Conservation (phyloP, 1,139 yeast species). For the Debaryomyces psychrophilus region DNA sequence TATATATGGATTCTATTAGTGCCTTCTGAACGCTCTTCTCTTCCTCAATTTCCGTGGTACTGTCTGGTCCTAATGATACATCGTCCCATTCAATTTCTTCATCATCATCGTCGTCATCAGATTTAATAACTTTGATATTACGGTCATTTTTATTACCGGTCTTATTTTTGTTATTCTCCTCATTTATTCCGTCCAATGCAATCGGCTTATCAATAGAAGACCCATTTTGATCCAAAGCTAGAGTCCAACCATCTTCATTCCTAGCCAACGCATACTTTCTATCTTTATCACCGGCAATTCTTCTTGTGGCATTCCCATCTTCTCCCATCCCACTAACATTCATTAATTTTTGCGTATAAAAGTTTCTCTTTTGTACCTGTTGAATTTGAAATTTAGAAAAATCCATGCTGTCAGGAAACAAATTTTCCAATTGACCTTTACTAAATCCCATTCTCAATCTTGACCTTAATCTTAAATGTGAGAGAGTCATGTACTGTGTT, state of each 20-base stretch:
- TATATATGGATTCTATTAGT: conserved; percentile 42
- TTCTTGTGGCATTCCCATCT: conserved; percentile 47
- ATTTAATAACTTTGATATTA: background rate
- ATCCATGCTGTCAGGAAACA: conserved; percentile 85
- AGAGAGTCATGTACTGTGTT: conserved; percentile 85
- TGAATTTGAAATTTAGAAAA: conserved; percentile 92
- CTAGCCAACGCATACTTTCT: conserved; percentile 74
- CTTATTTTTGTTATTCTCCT: conserved; percentile 13
- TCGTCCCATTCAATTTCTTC: conserved; percentile 68
- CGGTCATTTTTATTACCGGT: background rate
- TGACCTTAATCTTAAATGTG: conserved; percentile 80
- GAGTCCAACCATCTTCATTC: conserved; percentile 85
- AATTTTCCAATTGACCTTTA: conserved; percentile 76
- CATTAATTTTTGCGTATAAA: conserved; percentile 85
- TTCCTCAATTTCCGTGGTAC: conserved; percentile 28
- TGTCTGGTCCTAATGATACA: conserved; percentile 37
- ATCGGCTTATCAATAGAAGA: conserved; percentile 45
- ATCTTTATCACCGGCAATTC: conserved; percentile 87
- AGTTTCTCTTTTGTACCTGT: conserved; percentile 90
- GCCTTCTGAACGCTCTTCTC: conserved; percentile 38
- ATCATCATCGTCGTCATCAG: conserved; percentile 25
- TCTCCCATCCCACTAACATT: conserved; percentile 82
- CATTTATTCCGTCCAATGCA: conserved; percentile 38
- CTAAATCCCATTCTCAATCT: conserved; percentile 94
- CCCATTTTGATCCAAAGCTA: conserved; percentile 58